Base-by-base conservation (phyloP, 805 yeast genomes). In the Starmerella sirachaensis region DNA sequence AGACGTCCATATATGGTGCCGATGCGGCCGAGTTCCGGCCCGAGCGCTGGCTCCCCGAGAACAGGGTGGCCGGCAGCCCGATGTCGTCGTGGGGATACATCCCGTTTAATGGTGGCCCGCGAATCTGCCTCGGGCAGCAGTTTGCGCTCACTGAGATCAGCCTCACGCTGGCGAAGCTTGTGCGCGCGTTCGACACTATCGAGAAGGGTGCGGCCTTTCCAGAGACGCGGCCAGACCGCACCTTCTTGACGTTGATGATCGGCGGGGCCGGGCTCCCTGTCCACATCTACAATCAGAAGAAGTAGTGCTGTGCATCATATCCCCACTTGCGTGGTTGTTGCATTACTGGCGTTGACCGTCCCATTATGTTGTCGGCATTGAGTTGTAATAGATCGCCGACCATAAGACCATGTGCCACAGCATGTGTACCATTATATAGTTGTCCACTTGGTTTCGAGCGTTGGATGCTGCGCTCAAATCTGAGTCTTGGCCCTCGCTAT, bases 71-170 rank as follows among this genome's bases (percentile, higher is more conserved):
- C 10, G 26, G 18, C 28, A 57, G 41, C 45, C 51, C 57, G 29
- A 55, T 38, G 53, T 55, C 58, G 30, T 60, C 66, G 9, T 66
- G 70, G 69, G 62, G 63, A 12, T 66, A 60, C 42, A 50, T 65
- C 20, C 70, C 70, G 19, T 66, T 66, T 50, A 65, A 65, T 43
- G 72, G 71, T 22, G 72, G 72, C 9, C 71, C 71, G 17, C 54
- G 72, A 40, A 64, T 67, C 35, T 67, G 71, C 46, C 52, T 66
- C 37, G 72, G 71, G 18, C 72, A 67, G 51, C 72, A 67, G 49
- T 66, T 66, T 56, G 72, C 71, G 7, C 59, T 66, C 25, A 65
- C 70, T 14, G 70, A 67, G 48, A 63, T 68, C 6, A 53, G 64
- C 5, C 63, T 65, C 41, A 56, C 63, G 1, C 43, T 68, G 18